phyloP scores from a whole-genome alignment of 2,329 filamentous ascomycete genomes.

The Aspergillus arachidicola region DNA sequence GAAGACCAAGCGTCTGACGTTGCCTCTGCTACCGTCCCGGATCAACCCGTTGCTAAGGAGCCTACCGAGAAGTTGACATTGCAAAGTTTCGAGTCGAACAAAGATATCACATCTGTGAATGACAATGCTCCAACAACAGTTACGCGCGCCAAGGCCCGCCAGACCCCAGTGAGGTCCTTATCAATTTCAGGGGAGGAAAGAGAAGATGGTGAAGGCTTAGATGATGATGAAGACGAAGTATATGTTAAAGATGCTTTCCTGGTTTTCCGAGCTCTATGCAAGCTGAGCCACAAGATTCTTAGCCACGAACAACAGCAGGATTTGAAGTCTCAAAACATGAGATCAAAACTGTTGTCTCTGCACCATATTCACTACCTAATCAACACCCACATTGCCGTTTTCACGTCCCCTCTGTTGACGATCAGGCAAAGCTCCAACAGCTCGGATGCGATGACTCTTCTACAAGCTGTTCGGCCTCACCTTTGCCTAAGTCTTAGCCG shows the following conservation, averaged over 20 bases:
- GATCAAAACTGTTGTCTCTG: constrained; percentile 91
- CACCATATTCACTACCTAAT: constrained; percentile 94
- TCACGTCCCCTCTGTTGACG: constrained; percentile 87
- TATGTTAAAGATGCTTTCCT: constrained; percentile 97
- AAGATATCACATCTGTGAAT: constrained; percentile 67
- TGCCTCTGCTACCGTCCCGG: constrained; percentile 36
- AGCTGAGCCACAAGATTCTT: constrained; percentile 89
- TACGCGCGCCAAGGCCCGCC: constrained; percentile 57
- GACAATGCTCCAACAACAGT: constrained; percentile 70
- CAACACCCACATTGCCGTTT: constrained; percentile 89
- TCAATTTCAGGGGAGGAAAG: constrained; percentile 39
- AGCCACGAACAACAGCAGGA: constrained; percentile 91
- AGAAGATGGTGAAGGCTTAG: constrained; percentile 45
- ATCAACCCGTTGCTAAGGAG: constrained; percentile 55
- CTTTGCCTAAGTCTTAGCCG: constrained; percentile 91
- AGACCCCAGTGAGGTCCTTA: constrained; percentile 49
- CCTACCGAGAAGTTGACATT: constrained; percentile 64
- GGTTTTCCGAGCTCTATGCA: constrained; percentile 96
- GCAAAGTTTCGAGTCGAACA: constrained; percentile 69
- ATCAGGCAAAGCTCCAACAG: constrained; percentile 90
- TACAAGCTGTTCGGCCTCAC: constrained; percentile 96
- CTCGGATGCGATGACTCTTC: constrained; percentile 79
- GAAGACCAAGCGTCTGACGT: constrained; percentile 50
- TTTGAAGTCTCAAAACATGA: constrained; percentile 91
- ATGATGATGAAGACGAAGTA: constrained; percentile 84